phyloP scores from a whole-genome alignment of 257 asterid genomes.

The Lavandula angustifolia region DNA sequence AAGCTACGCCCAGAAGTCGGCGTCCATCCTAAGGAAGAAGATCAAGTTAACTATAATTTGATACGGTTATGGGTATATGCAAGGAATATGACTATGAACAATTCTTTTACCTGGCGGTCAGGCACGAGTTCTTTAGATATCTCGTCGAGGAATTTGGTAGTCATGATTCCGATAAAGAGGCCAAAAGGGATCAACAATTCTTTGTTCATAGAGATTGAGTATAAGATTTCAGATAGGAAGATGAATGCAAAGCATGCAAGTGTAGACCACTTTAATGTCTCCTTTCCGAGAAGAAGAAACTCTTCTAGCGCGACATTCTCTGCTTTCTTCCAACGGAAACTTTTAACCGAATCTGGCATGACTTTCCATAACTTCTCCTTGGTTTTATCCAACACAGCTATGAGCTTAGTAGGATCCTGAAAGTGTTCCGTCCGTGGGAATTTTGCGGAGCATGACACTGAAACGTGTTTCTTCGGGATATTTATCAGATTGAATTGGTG shows the following conservation, averaged over 20 bases:
- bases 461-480: conserved; percentile 24
- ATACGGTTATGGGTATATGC: not conserved
- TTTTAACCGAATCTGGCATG: conserved; percentile 50
- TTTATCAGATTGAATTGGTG: conserved; percentile 28
- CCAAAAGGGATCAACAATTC: conserved; percentile 64
- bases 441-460: conserved; percentile 41
- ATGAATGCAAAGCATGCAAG: conserved; percentile 41
- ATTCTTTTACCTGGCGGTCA: conserved; percentile 42
- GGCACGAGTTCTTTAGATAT: conserved; percentile 41
- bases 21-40: conserved; percentile 41
- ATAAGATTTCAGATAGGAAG: conserved; percentile 45
- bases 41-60: conserved; percentile 15
- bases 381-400: conserved; percentile 31
- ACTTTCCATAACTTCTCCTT: conserved; percentile 40
- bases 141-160: conserved; percentile 50
- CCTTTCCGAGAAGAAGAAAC: conserved; percentile 43
- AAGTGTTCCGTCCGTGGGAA: conserved; percentile 40
- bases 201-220: conserved; percentile 54
- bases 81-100: not conserved
- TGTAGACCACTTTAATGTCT: conserved; percentile 56
- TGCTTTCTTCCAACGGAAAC: conserved; percentile 65
- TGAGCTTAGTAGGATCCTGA: conserved; percentile 39
- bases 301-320: conserved; percentile 42
- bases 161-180: conserved; percentile 50
- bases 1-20: conserved; percentile 44